phyloP scores from a whole-genome alignment of 805 yeast genomes.

The Nakazawaea molendinolei region DNA sequence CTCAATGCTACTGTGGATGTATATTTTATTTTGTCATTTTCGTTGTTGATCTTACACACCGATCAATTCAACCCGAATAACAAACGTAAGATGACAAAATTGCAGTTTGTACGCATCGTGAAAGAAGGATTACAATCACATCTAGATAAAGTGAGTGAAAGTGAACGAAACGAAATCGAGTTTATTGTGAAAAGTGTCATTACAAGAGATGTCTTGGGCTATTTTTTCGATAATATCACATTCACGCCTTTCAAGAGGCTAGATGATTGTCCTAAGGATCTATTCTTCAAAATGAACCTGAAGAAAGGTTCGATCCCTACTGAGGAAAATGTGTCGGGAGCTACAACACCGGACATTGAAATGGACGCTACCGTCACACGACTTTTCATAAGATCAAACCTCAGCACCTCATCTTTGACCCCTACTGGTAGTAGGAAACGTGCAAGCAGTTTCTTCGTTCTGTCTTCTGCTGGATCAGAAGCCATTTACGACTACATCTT shows the following conservation, averaged over 20 bases:
- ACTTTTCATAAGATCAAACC: constrained; percentile 1
- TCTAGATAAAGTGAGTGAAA: constrained; percentile 16
- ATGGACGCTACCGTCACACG: background rate
- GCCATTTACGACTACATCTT: constrained; percentile 8
- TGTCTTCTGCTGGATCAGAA: constrained; percentile 2
- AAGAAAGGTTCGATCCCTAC: background rate
- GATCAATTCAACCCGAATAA: constrained; percentile 65
- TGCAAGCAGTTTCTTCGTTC: constrained; percentile 7
- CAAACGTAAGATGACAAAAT: constrained; percentile 58
- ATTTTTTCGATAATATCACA: constrained; percentile 63
- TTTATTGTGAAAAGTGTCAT: constrained; percentile 15
- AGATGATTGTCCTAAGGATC: constrained; percentile 21
- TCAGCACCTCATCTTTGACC: constrained; percentile 7
- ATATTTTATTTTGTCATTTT: constrained; percentile 56
- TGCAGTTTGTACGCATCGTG: constrained; percentile 48
- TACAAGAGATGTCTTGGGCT: constrained; percentile 40
- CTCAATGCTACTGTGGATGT: constrained; percentile 38
- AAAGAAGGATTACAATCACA: constrained; percentile 19
- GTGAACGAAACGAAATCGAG: constrained; percentile 27
- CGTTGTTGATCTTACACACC: constrained; percentile 67
- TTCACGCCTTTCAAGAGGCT: constrained; percentile 47
- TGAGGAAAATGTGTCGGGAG: background rate
- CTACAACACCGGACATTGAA: background rate
- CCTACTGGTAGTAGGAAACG: constrained; percentile 3
- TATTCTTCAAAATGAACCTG: constrained; percentile 1